Evolutionary conservation across 352 stramenopile genomes (phyloP).

Genomic region (Phytophthora sojae): DNA sequence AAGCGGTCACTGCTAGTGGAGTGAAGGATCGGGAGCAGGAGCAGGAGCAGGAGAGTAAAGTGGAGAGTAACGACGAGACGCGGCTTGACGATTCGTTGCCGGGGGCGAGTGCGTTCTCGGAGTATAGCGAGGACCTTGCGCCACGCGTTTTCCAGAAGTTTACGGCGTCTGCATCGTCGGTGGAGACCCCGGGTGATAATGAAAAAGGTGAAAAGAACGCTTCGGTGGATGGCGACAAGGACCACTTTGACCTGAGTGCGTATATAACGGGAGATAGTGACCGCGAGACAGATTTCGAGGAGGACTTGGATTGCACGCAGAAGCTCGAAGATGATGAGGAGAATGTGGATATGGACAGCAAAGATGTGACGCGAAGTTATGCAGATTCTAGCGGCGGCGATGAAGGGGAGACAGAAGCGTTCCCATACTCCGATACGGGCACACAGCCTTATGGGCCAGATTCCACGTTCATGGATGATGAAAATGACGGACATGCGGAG

Average conservation of each 20-base stretch:
- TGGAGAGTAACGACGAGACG: constrained; percentile 9
- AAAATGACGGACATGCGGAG: constrained; percentile 13
- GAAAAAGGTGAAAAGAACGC: constrained; percentile 1
- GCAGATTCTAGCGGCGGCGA: constrained; percentile 9
- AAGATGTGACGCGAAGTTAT: constrained; percentile 20
- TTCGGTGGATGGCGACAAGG: constrained; percentile 8
- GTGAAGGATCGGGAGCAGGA: not conserved
- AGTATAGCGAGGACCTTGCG: constrained; percentile 47
- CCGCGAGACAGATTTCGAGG: constrained; percentile 30
- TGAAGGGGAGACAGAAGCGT: constrained; percentile 32
- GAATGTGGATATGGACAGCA: constrained; percentile 14
- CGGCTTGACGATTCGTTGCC: constrained; percentile 5
- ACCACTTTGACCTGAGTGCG: constrained; percentile 16
- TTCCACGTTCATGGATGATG: constrained; percentile 18
- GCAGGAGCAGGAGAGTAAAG: not conserved
- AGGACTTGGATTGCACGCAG: constrained; percentile 56
- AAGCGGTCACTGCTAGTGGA: not conserved
- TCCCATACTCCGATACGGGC: constrained; percentile 29
- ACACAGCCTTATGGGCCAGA: constrained; percentile 30
- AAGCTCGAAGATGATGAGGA: constrained; percentile 46
- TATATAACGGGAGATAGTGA: constrained; percentile 26
- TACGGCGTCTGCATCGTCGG: not conserved
- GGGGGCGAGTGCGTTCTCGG: constrained; percentile 22
- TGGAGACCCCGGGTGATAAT: not conserved
- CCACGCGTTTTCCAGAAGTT: constrained; percentile 24